A percentile compares a stretch with the other conserved stretches of the same genome.
Conservation (phyloP, 495 filamentous ascomycete species). For the Penicillium samsonianum region DNA sequence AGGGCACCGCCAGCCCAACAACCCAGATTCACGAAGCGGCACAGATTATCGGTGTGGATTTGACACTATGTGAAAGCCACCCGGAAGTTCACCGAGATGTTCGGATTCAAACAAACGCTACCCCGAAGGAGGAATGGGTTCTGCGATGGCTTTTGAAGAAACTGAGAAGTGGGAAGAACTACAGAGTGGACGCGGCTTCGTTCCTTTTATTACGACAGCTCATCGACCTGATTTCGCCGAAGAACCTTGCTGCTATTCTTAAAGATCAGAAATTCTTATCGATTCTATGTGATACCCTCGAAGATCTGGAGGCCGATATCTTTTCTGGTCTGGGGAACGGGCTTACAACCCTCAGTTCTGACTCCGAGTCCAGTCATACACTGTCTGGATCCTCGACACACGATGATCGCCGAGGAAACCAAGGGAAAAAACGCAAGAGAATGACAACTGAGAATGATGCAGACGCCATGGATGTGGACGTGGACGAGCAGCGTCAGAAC, state of each 20-base stretch:
- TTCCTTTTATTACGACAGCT: slow-evolving; percentile 54
- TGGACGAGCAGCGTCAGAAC: slow-evolving; percentile 39
- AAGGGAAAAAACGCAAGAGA: slow-evolving; percentile 51
- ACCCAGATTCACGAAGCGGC: slow-evolving; percentile 49
- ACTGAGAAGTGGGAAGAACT: slow-evolving; percentile 47
- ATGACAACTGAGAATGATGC: slow-evolving; percentile 34
- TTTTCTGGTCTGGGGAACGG: slow-evolving; percentile 34
- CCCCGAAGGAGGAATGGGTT: slow-evolving; percentile 65
- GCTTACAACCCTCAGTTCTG: slow-evolving; percentile 25
- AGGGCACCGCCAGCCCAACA: slow-evolving; percentile 44
- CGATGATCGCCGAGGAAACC: slow-evolving; percentile 33
- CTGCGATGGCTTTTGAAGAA: slow-evolving; percentile 68
- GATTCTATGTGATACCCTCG: slow-evolving; percentile 42
- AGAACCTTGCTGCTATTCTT: slow-evolving; percentile 50
- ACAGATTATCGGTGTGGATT: slow-evolving; percentile 50
- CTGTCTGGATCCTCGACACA: slow-evolving; percentile 36
- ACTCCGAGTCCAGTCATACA: slow-evolving; percentile 44
- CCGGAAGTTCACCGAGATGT: slow-evolving; percentile 35
- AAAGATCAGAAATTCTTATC: slow-evolving; percentile 52
- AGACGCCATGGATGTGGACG: slow-evolving; percentile 41
- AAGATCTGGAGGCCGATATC: slow-evolving; percentile 43
- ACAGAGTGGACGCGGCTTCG: slow-evolving; percentile 44
- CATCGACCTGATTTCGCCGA: slow-evolving; percentile 44
- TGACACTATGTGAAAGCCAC: slow-evolving; percentile 39
- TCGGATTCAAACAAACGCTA: slow-evolving; percentile 27